Evolutionary conservation across 2,329 filamentous ascomycete genomes (phyloP).

Genomic region (Plenodomus lindquistii): DNA sequence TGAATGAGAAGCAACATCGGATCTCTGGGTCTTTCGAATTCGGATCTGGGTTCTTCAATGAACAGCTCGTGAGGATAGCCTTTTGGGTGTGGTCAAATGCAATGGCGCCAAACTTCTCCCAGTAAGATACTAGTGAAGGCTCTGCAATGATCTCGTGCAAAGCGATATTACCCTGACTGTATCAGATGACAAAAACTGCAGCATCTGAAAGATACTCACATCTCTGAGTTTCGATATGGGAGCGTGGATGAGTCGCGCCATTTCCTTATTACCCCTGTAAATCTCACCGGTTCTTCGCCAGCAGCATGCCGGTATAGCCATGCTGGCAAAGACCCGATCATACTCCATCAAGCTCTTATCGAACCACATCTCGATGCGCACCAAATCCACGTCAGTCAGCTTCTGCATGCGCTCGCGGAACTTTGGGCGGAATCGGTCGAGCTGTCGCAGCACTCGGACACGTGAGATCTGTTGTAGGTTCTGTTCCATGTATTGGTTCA

Average conservation of each 20-base stretch:
- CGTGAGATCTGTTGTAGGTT: slow-evolving; percentile 82
- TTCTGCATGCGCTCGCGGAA: slow-evolving; percentile 94
- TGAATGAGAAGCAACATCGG: slow-evolving; percentile 96
- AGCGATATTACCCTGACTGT: slow-evolving; percentile 79
- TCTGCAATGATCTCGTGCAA: slow-evolving; percentile 96
- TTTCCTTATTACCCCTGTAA: slow-evolving; percentile 96
- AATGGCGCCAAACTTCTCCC: slow-evolving; percentile 98
- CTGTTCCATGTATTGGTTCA: slow-evolving; percentile 89
- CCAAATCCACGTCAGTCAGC: slow-evolving; percentile 89
- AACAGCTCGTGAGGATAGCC: slow-evolving; percentile 91
- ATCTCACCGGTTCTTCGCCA: slow-evolving; percentile 98
- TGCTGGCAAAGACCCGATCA: slow-evolving; percentile 96
- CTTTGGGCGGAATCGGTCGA: slow-evolving; percentile 91
- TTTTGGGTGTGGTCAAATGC: slow-evolving; percentile 95
- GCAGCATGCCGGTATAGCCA: slow-evolving; percentile 97
- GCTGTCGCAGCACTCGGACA: slow-evolving; percentile 86
- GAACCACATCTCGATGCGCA: slow-evolving; percentile 99
- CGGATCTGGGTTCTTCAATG: slow-evolving; percentile 71
- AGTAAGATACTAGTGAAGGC: slow-evolving; percentile 93
- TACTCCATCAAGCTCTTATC: slow-evolving; percentile 96
- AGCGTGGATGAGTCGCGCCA: slow-evolving; percentile 94
- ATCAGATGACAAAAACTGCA: slow-evolving; percentile 11
- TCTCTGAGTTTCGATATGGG: slow-evolving; percentile 89
- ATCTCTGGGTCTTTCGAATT: slow-evolving; percentile 73
- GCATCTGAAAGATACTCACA: slow-evolving; percentile 58